Base-by-base conservation (phyloP, 1,139 yeast genomes). In the Taphrina wiesneri region DNA sequence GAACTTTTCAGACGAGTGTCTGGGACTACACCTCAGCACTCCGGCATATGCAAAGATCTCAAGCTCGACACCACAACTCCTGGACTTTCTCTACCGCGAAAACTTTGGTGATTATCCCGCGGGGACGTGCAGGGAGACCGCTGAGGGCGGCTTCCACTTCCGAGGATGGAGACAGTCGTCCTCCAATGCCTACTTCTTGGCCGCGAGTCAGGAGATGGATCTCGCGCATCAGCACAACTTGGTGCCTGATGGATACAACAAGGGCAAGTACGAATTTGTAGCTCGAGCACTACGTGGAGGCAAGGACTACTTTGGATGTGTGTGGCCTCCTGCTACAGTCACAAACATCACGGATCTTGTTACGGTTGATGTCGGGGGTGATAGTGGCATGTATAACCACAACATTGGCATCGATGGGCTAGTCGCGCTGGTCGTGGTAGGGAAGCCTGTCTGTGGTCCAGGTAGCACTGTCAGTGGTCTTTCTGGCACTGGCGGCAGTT, bases 71-170 rank as follows among this genome's bases (percentile, higher is more conserved):
- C 64, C 43, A 7, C 25, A 36, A 25, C 28, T 21, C 13, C 52
- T 60, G 43, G 64, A 49, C 32, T 60, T 60, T 32, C 51, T 60
- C 51, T 60, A 60, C 45, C 64, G 64, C 56, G 64, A 60, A 23
- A 60, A 60, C 43, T 60, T 60, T 39, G 64, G 64, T 45, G 57
- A 51, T 28, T 19, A 21, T 13, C 28, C 36, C 15, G 1, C 28
- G n/a, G 64, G 64, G 3, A 60, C 57, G 11, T 51, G 56, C 57
- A 23, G 19, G 32, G 57, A 60, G 32, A 60, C 64, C 6, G 30
- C 30, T 15, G 30, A 26, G 28, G 64, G 64, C 17, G 64, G 64
- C 2, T 53, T 17, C 28, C 64, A 60, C 26, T 53, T 51, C 9
- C 64, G 64, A 9, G 64, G 51, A 19, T 60, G 64, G 64, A 26